A percentile compares a stretch with the other conserved stretches of the same genome.
phyloP scores from a whole-genome alignment of 768 basidiomycete genomes.

The Sporobolomyces phaffii region DNA sequence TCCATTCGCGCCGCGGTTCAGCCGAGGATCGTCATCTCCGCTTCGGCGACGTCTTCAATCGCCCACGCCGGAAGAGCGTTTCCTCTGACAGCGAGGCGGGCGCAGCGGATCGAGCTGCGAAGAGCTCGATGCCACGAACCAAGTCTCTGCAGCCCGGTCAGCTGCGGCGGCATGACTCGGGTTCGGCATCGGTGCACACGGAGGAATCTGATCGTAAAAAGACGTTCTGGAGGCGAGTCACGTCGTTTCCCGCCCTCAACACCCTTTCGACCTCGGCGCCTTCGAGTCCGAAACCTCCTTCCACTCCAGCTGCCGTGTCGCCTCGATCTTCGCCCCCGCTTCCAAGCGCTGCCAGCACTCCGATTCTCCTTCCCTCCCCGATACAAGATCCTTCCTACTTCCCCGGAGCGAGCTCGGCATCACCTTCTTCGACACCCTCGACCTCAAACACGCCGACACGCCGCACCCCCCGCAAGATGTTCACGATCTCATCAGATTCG shows the following conservation, averaged over 20 bases:
- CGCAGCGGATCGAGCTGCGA: no score
- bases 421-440: neutral
- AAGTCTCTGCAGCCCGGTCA: constrained; percentile 13
- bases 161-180: neutral
- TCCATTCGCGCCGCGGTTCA: neutral
- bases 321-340: neutral
- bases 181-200: neutral
- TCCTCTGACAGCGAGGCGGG: neutral
- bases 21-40: constrained; percentile 14
- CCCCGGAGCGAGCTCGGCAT: neutral
- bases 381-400: neutral
- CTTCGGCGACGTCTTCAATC: constrained; percentile 18
- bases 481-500: constrained; percentile 15
- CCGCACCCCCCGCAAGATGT: constrained; percentile 7
- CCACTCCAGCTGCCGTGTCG: neutral
- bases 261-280: neutral
- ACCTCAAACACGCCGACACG: neutral
- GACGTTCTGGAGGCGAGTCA: constrained; percentile 22
- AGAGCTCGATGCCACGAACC: neutral
- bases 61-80: neutral
- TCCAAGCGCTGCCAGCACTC: neutral
- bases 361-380: neutral
- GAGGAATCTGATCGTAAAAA: constrained; percentile 4
- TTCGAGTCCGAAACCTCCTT: neutral
- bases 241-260: constrained; percentile 5